Evolutionary conservation across 23 red algal species (phyloP), one percentile per base, ranked within the genome.

Genomic region (Gracilariopsis chorda): DNA sequence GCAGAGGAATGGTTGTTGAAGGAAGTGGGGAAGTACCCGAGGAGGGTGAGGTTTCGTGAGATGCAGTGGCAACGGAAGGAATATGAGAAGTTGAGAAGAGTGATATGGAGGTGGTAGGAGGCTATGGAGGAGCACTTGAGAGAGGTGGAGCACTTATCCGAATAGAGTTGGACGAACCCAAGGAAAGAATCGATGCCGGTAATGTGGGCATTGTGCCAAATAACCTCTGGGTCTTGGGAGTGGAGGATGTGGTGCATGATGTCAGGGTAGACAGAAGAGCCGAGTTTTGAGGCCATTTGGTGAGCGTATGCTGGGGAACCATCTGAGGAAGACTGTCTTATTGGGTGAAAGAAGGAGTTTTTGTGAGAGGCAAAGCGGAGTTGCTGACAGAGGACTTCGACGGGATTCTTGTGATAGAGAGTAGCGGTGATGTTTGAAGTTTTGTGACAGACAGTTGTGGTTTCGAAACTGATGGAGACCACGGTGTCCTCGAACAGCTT

Each of bases 141-240:
- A 48, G 72, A 78, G 72, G 72, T 78, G 42, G 45, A 52, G n/a
- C 39, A 78, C 36, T 73, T 73, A 12, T 70, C 37, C 9, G 37
- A 44, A n/a, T 73, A 73, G 5, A 44, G 7, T 73, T 73, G 67
- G 6, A 46, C 20, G 37, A 73, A 36, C 1, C 40, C 37, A 12
- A 73, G 10, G 40, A 73, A 73, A 9, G 67, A 73, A 23, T 73
- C 40, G 32, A 19, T 73, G 14, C 57, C 57, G 57, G 57, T 62
- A 1, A 28, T 62, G 23, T 17, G 9, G 57, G 57, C 25, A 13
- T 28, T 9, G 1, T 62, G 57, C 40, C 40, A 73, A 42, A 73
- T 73, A 23, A 73, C 10, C 39, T 73, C 0, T 33, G 37, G 39
- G 17, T 73, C 36, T 24, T 10, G 40, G 33, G 36, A 46, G 33